Percentiles rank a stretch among this genome's conserved stretches.
phyloP scores from a whole-genome alignment of 257 asterid species.

The Phtheirospermum japonicum region DNA sequence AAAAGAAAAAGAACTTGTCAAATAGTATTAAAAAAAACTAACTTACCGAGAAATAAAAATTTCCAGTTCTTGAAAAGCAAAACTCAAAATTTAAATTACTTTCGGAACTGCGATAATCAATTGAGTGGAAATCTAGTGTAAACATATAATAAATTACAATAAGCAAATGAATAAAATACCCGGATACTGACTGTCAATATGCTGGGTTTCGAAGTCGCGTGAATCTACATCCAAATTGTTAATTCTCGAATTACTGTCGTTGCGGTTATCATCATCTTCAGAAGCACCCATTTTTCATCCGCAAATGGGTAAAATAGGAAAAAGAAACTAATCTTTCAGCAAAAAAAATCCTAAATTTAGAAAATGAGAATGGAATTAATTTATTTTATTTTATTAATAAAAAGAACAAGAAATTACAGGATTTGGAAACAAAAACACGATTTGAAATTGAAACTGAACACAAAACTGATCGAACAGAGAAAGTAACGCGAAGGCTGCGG shows the following conservation, averaged over 20 bases:
- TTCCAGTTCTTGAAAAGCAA: no score
- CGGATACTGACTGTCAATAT: conserved; percentile 40
- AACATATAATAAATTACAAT: neutral
- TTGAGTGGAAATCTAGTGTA: neutral
- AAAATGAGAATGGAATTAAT: neutral
- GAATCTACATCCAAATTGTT: conserved; percentile 28
- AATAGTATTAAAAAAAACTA: neutral
- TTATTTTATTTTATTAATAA: no score
- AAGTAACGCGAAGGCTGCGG: neutral
- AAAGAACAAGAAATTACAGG: no score
- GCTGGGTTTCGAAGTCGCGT: conserved; percentile 38
- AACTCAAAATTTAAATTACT: neutral
- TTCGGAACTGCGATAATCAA: neutral
- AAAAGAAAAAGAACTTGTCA: no score
- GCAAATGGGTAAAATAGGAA: conserved; percentile 4
- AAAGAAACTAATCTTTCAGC: neutral
- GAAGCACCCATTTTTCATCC: conserved; percentile 46
- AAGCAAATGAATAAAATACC: conserved; percentile 27
- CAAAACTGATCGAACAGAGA: conserved; percentile 7
- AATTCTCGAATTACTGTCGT: conserved; percentile 15
- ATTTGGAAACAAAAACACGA: conserved; percentile 1
- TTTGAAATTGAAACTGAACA: no score
- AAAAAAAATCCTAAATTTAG: conserved; percentile 1
- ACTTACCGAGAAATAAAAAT: conserved; percentile 13
- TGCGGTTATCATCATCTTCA: conserved; percentile 30